A percentile compares a stretch with the other conserved stretches of the same genome.
Evolutionary conservation across 768 basidiomycete genomes (phyloP).

Genomic region (Termitomyces sp.): DNA sequence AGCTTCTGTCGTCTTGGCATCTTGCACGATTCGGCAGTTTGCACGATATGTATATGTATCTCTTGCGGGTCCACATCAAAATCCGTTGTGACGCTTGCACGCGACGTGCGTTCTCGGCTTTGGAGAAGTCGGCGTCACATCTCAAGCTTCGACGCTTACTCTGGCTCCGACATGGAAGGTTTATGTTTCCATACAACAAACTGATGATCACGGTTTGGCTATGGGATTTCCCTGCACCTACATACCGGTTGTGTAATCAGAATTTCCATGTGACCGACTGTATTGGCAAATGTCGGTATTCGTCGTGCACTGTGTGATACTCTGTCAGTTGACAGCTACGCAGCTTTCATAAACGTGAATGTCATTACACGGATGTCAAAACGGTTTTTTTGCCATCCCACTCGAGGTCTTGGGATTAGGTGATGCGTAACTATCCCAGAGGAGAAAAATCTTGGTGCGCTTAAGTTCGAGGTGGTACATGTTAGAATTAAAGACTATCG

Average conservation of each 20-base stretch:
- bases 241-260: too few species aligned
- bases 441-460: too few species aligned
- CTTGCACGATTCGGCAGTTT: not conserved
- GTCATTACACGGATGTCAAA: too few species aligned
- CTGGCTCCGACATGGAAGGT: not conserved
- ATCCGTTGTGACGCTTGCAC: not conserved
- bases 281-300: not conserved
- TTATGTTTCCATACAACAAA: constrained; percentile 1
- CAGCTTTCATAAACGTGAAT: too few species aligned
- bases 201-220: not conserved
- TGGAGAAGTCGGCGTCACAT: not conserved
- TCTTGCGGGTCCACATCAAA: too few species aligned
- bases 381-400: too few species aligned
- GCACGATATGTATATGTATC: too few species aligned
- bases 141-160: not conserved
- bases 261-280: not conserved
- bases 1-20: too few species aligned
- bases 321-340: too few species aligned
- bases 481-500: constrained; percentile 45
- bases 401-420: too few species aligned
- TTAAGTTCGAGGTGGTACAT: too few species aligned
- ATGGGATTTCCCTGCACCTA: not conserved
- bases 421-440: not conserved
- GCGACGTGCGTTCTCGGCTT: not conserved
- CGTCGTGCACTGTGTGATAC: too few species aligned